phyloP scores from a whole-genome alignment of 2,329 filamentous ascomycete genomes.

The Phoma herbarum region DNA sequence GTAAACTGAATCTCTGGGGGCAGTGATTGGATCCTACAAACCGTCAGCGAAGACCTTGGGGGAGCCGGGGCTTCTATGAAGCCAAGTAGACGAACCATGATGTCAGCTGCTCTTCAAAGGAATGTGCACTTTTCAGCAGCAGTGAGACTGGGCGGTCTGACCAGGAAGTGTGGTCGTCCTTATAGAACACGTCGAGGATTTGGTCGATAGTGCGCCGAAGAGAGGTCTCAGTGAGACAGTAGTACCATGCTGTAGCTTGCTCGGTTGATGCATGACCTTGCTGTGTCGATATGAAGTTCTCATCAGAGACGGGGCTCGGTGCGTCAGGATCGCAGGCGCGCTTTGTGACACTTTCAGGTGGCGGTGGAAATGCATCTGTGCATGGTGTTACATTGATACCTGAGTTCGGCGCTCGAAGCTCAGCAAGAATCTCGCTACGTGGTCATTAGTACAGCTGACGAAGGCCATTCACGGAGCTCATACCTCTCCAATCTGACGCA shows the following conservation, averaged over 20 bases:
- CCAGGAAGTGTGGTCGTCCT: neutral
- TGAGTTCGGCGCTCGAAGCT: neutral
- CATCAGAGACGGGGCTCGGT: neutral
- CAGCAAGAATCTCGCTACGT: neutral
- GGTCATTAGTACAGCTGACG: neutral
- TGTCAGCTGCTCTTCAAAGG: neutral
- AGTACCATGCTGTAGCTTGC: constrained; percentile 2
- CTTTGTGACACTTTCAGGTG: neutral
- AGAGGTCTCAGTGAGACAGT: neutral
- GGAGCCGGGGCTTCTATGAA: too few species aligned
- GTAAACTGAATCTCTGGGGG: neutral
- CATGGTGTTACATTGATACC: neutral
- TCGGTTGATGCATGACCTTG: constrained; percentile 1
- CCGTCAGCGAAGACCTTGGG: neutral
- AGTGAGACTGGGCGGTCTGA: neutral
- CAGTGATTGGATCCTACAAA: neutral
- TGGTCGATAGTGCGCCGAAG: neutral
- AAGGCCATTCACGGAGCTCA: neutral
- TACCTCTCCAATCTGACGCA: constrained; percentile 1
- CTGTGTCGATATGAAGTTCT: neutral
- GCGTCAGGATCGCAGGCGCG: neutral
- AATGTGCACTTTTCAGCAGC: neutral
- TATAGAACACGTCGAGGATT: neutral
- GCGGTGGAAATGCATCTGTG: neutral
- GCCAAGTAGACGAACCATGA: neutral